These are phyloP conservation scores for Scalesia atractyloides DNA, from an alignment of 129 eudicot genomes.

Conservation along the genomic window DNA sequence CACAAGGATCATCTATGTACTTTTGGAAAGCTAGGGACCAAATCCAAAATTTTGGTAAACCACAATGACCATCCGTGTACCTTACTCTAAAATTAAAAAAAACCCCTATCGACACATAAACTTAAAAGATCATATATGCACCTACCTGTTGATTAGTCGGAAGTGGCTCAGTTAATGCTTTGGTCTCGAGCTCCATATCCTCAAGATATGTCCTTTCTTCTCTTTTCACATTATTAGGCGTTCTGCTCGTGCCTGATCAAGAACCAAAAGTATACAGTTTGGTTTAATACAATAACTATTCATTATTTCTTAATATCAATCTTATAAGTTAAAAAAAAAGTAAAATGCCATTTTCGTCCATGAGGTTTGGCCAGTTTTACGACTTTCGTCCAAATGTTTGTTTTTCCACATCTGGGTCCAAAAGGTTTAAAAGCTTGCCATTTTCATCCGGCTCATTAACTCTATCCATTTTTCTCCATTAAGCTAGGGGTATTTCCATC, in stretches of 20 bases:
- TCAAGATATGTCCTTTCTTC: constrained; percentile 57
- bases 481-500: no score
- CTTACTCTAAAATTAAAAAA: not conserved
- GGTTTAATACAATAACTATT: not conserved
- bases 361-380: no score
- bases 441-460: no score
- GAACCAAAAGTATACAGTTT: constrained; percentile 6
- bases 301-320: constrained; percentile 19
- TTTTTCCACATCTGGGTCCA: no score
- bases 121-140: not conserved
- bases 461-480: no score
- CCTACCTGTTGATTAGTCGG: constrained; percentile 95
- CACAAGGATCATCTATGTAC: no score
- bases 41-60: no score
- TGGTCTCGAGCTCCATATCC: constrained; percentile 93
- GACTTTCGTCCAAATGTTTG: no score
- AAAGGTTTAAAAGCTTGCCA: no score
- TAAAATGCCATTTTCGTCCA: no score
- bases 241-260: constrained; percentile 24
- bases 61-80: no score
- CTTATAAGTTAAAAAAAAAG: constrained; percentile 25
- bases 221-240: constrained; percentile 18
- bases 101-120: not conserved
- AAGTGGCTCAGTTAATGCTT: constrained; percentile 95
- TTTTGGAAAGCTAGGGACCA: no score